These are phyloP conservation scores for Ophiostoma pallidulum DNA, from an alignment of 2,329 filamentous ascomycete genomes.

Conservation along the genomic window DNA sequence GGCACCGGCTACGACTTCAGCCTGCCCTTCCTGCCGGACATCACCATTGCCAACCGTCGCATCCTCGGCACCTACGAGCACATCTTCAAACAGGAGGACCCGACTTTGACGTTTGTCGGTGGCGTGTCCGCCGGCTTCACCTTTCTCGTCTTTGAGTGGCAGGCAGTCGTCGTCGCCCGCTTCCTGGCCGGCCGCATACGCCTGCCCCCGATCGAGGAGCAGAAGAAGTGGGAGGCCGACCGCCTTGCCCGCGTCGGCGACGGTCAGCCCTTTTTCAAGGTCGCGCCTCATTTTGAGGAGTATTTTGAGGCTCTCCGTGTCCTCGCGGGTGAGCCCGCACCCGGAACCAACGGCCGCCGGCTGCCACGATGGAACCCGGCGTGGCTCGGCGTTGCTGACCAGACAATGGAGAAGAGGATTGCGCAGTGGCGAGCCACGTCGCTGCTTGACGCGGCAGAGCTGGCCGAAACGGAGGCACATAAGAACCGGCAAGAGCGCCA, in stretches of 20 bases:
- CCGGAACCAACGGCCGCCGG: neutral
- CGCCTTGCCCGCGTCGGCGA: neutral
- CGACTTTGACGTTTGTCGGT: constrained; percentile 54
- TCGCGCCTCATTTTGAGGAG: neutral
- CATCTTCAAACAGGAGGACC: constrained; percentile 61
- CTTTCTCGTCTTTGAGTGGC: constrained; percentile 61
- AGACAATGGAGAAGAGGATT: too few species aligned
- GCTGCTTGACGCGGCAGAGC: too few species aligned
- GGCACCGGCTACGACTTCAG: constrained; percentile 51
- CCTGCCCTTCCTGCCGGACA: constrained; percentile 48
- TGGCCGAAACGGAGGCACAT: too few species aligned
- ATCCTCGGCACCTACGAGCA: constrained; percentile 30
- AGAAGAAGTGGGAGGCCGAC: neutral
- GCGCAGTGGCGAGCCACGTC: too few species aligned
- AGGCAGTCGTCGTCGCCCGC: constrained; percentile 52
- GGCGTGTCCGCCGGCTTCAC: constrained; percentile 47
- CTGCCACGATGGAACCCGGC: too few species aligned
- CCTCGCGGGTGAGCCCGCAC: neutral
- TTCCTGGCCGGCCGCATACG: constrained; percentile 40
- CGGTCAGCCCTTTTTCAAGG: neutral
- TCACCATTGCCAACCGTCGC: constrained; percentile 19
- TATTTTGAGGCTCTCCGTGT: constrained; percentile 1
- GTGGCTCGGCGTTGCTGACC: too few species aligned
- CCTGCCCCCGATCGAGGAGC: constrained; percentile 30
- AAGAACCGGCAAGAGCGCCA: too few species aligned